These are phyloP conservation scores for Proliferodiscus dingleyae DNA, from an alignment of 2,329 filamentous ascomycete species.

Conservation along the genomic window DNA sequence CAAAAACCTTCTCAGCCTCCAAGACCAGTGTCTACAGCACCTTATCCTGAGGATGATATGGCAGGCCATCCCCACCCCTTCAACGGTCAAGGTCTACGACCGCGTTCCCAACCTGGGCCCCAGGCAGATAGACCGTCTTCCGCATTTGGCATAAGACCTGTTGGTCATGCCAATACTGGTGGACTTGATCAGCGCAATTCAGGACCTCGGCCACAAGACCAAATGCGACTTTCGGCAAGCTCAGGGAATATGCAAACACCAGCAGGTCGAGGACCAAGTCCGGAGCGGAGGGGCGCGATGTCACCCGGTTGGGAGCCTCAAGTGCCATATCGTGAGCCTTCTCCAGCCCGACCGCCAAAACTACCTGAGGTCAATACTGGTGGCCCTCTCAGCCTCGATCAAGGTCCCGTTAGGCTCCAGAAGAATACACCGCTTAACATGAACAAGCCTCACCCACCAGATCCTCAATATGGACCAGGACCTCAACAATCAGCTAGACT, in stretches of 20 bases:
- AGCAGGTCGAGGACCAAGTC: conserved; percentile 27
- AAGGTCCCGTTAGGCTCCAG: conserved; percentile 11
- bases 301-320: conserved; percentile 44
- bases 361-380: conserved; percentile 19
- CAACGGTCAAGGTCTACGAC: conserved; percentile 38
- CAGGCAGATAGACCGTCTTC: conserved; percentile 36
- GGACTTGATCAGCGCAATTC: conserved; percentile 3
- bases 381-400: conserved; percentile 17
- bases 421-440: conserved; percentile 18
- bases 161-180: conserved; percentile 29
- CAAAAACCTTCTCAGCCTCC: conserved; percentile 7
- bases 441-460: conserved; percentile 17
- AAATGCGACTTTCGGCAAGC: conserved; percentile 40
- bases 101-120: conserved; percentile 43
- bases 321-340: conserved; percentile 38
- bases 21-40: conserved; percentile 42
- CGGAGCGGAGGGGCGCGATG: conserved; percentile 26
- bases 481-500: too few relatives aligned
- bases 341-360: conserved; percentile 26
- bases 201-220: conserved; percentile 12
- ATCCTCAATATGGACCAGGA: conserved; percentile 3
- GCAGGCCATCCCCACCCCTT: conserved; percentile 37
- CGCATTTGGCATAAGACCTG: conserved; percentile 47
- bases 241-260: conserved; percentile 43
- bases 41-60: conserved; percentile 67